Evolutionary conservation across 1,284 basidiomycete species (phyloP).

Genomic region (Sanghuangporus sanghuang): DNA sequence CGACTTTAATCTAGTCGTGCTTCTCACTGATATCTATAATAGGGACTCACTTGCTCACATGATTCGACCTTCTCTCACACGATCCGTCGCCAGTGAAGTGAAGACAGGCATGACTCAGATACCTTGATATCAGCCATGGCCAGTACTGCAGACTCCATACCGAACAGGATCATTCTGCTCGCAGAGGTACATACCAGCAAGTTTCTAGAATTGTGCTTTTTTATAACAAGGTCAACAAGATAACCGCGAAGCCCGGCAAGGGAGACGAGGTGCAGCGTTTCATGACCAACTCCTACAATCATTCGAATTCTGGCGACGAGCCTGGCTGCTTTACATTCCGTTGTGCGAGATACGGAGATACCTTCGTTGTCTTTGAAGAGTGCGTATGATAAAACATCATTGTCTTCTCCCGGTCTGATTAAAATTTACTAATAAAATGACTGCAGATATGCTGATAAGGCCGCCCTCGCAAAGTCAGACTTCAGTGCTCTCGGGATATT

Average conservation of each 20-base stretch:
- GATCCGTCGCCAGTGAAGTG: too few species aligned
- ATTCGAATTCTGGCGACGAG: slow-evolving; percentile 13
- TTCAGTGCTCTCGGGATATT: neutral
- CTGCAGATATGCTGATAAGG: slow-evolving; percentile 11
- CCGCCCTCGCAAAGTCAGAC: slow-evolving; percentile 10
- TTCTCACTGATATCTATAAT: too few species aligned
- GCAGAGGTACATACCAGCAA: too few species aligned
- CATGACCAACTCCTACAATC: slow-evolving; percentile 6
- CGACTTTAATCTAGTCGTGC: too few species aligned
- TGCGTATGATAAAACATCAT: neutral
- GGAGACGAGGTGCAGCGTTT: slow-evolving; percentile 8
- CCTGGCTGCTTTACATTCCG: slow-evolving; percentile 15
- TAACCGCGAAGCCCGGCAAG: slow-evolving; percentile 5
- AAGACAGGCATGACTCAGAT: too few species aligned
- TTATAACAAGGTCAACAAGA: too few species aligned
- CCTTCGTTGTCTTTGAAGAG: slow-evolving; percentile 14
- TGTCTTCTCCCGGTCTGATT: neutral
- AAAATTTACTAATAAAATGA: neutral
- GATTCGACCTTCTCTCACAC: too few species aligned
- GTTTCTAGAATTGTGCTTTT: too few species aligned
- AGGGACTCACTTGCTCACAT: too few species aligned
- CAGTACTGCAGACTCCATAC: too few species aligned
- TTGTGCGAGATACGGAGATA: slow-evolving; percentile 7
- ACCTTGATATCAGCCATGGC: too few species aligned
- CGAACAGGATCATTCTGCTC: too few species aligned